Base-by-base conservation (phyloP, 1,139 yeast species). In the Blastobotrys aristatus region DNA sequence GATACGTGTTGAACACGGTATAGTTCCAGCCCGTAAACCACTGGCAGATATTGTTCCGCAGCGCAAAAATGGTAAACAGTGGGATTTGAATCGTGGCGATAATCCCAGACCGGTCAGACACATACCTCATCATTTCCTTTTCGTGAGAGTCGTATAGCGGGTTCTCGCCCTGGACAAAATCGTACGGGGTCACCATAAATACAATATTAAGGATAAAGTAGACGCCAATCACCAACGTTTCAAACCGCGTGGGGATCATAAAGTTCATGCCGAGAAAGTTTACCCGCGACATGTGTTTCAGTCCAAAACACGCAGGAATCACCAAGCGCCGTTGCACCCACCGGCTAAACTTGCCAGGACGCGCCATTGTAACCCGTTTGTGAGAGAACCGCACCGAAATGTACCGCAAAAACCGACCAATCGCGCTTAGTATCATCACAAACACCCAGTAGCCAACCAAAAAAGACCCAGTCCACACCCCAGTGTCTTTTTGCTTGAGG, bases 21-120 rank as follows among this genome's bases (percentile, higher is more conserved):
- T 76, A 82, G 36, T 81, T 76, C 79, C 84, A 75, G 13, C 84
- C 78, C 0, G 87, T 79, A 2, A 78, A 37, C 71, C 75, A 70
- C 45, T 78, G 76, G 13, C 80, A 62, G 34, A 81, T 58, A 57
- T 82, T 82, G 60, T 74, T 80, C 57, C 88, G 65, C 29, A 84
- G 79, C 0, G 84, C 84, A 67, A 81, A 73, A 32, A 77, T 62
- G 20, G 80, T 69, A 26, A 81, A 58, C 32, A 81, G 57, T 0
- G 85, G 86, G 62, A 78, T 63, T 53, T 79, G 70, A 26, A 74
- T 70, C n/a, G 80, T 75, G 2, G 79, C 77, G 22, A 82, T 64
- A 26, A 82, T 76, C 26, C 88, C 84, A 0, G 82, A 66, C 53
- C 90, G 67, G 40, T 77, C 85, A 1, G 79, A 78, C 43, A 71